Evolutionary conservation across 164 flowering plant species (phyloP), one percentile per base, ranked within the genome.

Genomic region (Nymphaea colorata): DNA sequence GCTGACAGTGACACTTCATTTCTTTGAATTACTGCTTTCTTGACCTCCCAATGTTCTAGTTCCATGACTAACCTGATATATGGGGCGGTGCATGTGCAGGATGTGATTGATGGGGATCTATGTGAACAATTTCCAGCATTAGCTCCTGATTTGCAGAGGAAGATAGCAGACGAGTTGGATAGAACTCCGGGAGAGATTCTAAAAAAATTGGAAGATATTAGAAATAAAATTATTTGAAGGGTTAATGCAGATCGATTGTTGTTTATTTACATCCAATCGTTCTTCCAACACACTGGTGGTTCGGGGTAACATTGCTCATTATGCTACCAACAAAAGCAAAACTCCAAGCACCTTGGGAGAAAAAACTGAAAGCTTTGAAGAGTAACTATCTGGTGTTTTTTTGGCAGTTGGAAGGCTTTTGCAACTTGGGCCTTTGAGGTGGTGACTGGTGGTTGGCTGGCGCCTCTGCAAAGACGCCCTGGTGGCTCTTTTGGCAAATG

Each of bases 21-120:
- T 51, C 12, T 51, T 51, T 8, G 57, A 10, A 51, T 51, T 51
- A 51, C 12, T 51, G 8, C 14, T 51, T 15, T 51, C 57, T 51
- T 51, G 12, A 8, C 3, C 0, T 3, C 2, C 57, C 8, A 51
- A 8, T 8, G 14, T 8, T 51, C 57, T 51, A 51, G 57, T 51
- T 8, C 57, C 57, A 2, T 3, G 12, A 51, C 57, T 51, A 15
- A 51, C 57, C 3, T 51, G 14, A 51, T 51, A 15, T 15, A 51
- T 2, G 57, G 14, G 14, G 57, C 8, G 8, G 57, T 51, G 8
- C 14, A 15, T 51, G 57, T 77, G 84, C 86, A 95, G 99, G 99
- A 95, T 77, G 99, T 95, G 73, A 92, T 95, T 68, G 99, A 95
- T 85, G 99, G 99, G 6, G 99, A 95, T 81, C 82, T 95, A 4